Evolutionary conservation across 225 moss, liverwort and hornwort genomes (phyloP).

Genomic region (Antitrichia curtipendula): DNA sequence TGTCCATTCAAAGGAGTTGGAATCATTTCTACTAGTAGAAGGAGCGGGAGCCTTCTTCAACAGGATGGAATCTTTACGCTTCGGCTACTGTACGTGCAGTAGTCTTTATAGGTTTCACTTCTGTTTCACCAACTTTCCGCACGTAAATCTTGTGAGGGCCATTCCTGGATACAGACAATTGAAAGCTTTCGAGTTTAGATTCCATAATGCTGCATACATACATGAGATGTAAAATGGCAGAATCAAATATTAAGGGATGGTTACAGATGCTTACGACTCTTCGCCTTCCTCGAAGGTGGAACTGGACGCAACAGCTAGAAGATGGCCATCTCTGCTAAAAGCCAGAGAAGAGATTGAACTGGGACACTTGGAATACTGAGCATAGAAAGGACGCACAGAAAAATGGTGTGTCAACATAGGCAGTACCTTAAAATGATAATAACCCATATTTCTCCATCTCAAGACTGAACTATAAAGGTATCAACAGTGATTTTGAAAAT

Average conservation of each 20-base stretch:
- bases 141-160: constrained; percentile 61
- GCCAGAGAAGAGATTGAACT: constrained; percentile 72
- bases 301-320: constrained; percentile 84
- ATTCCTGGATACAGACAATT: constrained; percentile 36
- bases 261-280: constrained; percentile 44
- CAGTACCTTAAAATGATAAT: background rate
- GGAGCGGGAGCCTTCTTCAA: background rate
- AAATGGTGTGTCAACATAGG: background rate
- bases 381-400: background rate
- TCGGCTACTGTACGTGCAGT: background rate
- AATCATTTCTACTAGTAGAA: background rate
- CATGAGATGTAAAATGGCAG: background rate
- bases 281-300: constrained; percentile 68
- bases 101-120: constrained; percentile 66
- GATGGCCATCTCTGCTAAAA: constrained; percentile 78
- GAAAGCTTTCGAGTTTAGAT: background rate
- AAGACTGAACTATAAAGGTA: background rate
- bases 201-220: background rate
- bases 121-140: constrained; percentile 64
- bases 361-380: constrained; percentile 78
- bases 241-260: background rate
- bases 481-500: background rate
- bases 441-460: background rate
- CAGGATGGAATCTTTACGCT: background rate
- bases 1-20: background rate